These are phyloP conservation scores for Chamaecrista fasciculata DNA, from an alignment of 306 rosid genomes.

Conservation along the genomic window DNA sequence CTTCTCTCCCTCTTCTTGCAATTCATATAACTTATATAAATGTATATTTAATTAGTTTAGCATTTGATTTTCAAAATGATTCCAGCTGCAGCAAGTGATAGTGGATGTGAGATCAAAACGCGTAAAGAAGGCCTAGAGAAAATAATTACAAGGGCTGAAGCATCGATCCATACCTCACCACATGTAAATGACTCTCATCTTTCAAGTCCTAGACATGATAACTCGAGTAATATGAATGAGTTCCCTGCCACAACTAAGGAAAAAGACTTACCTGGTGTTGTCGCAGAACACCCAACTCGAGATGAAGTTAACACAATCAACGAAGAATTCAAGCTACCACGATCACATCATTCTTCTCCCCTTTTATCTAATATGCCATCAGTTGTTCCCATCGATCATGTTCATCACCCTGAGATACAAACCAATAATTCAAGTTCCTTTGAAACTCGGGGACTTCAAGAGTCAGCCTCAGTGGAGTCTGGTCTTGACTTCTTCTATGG, in stretches of 20 bases:
- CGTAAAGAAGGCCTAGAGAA: constrained; percentile 28
- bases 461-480: constrained; percentile 49
- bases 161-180: constrained; percentile 30
- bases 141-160: constrained; percentile 22
- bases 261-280: constrained; percentile 33
- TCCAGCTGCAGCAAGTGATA: constrained; percentile 32
- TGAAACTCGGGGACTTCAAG: constrained; percentile 33
- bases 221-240: constrained; percentile 28
- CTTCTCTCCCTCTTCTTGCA: constrained; percentile 13
- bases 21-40: neutral
- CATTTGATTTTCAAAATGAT: constrained; percentile 33
- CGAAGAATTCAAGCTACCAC: constrained; percentile 35
- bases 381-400: constrained; percentile 20
- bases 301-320: constrained; percentile 36
- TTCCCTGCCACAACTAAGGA: constrained; percentile 23
- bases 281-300: constrained; percentile 29
- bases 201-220: constrained; percentile 29
- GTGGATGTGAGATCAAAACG: constrained; percentile 30
- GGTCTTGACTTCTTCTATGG: constrained; percentile 60
- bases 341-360: constrained; percentile 25
- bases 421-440: constrained; percentile 33
- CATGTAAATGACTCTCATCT: constrained; percentile 29
- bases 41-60: neutral
- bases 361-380: constrained; percentile 33
- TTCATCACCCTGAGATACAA: constrained; percentile 32